phyloP scores from a whole-genome alignment of 2,329 filamentous ascomycete genomes.

The Cladobotryum mycophilum region DNA sequence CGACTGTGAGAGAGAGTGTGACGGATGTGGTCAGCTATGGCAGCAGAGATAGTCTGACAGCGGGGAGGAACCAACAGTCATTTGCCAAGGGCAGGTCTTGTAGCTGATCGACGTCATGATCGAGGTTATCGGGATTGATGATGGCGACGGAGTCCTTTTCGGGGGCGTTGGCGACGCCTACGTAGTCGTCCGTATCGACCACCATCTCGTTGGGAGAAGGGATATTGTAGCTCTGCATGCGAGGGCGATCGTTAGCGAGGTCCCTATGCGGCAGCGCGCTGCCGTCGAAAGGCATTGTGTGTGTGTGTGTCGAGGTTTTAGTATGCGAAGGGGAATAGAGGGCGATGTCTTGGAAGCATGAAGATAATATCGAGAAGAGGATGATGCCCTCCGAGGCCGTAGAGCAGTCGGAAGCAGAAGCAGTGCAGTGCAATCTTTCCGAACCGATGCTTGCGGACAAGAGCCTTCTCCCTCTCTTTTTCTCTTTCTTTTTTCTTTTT shows the following conservation, averaged over 20 bases:
- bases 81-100: conserved; percentile 44
- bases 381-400: not conserved
- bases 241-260: conserved; percentile 20
- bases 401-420: conserved; percentile 3
- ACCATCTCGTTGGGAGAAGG: conserved; percentile 53
- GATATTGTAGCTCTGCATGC: conserved; percentile 44
- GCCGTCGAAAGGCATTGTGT: conserved; percentile 16
- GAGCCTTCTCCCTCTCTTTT: not conserved
- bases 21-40: conserved; percentile 12
- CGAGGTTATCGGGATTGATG: conserved; percentile 47
- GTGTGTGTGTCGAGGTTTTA: conserved; percentile 15
- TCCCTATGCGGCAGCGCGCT: conserved; percentile 16
- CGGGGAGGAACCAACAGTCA: conserved; percentile 41
- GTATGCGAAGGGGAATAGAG: conserved; percentile 10
- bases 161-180: conserved; percentile 41
- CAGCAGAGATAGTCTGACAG: not conserved
- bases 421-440: too few species aligned
- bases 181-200: conserved; percentile 49
- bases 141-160: conserved; percentile 49
- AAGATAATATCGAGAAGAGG: not conserved
- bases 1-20: conserved; percentile 43
- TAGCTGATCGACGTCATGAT: conserved; percentile 41
- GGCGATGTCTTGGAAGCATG: conserved; percentile 1
- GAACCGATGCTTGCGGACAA: not conserved
- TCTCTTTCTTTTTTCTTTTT: not conserved